A percentile compares a stretch with the other conserved stretches of the same genome.
Conservation (phyloP, 306 rosid genomes). For the Prosopis cineraria region DNA sequence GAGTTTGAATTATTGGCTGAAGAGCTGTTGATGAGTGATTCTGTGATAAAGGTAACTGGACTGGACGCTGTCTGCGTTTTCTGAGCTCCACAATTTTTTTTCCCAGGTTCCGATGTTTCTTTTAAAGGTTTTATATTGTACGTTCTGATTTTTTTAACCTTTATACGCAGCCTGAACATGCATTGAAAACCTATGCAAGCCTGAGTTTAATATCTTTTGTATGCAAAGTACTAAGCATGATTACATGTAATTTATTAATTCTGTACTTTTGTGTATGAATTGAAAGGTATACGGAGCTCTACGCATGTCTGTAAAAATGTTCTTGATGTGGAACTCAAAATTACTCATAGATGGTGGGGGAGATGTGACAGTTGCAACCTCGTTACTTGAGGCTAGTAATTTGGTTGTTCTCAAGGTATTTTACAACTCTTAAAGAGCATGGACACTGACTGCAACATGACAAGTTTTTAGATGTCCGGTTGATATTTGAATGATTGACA, state of each 20-base stretch:
- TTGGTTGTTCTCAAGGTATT: constrained; percentile 91
- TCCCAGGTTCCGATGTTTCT: constrained; percentile 14
- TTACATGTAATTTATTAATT: constrained; percentile 1
- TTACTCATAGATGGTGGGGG: constrained; percentile 94
- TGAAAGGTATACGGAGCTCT: constrained; percentile 96
- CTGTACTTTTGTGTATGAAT: constrained; percentile 26
- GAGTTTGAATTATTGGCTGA: constrained; percentile 98
- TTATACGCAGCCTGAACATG: not conserved
- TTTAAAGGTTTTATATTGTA: constrained; percentile 5
- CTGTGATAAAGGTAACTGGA: constrained; percentile 76
- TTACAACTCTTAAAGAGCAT: constrained; percentile 29
- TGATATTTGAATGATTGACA: not conserved
- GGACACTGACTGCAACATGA: not conserved
- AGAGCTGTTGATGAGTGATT: constrained; percentile 95
- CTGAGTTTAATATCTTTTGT: not conserved
- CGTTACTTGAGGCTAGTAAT: constrained; percentile 94
- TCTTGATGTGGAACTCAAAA: constrained; percentile 99
- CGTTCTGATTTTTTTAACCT: not conserved
- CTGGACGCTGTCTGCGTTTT: constrained; percentile 20
- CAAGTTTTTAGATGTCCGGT: not conserved
- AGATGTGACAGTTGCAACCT: constrained; percentile 79
- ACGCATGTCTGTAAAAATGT: constrained; percentile 98
- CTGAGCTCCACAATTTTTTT: constrained; percentile 13
- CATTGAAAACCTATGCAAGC: not conserved
- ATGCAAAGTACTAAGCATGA: not conserved